phyloP scores from a whole-genome alignment of 192 early-diverging fungal species.

The Powellomyces hirtus region DNA sequence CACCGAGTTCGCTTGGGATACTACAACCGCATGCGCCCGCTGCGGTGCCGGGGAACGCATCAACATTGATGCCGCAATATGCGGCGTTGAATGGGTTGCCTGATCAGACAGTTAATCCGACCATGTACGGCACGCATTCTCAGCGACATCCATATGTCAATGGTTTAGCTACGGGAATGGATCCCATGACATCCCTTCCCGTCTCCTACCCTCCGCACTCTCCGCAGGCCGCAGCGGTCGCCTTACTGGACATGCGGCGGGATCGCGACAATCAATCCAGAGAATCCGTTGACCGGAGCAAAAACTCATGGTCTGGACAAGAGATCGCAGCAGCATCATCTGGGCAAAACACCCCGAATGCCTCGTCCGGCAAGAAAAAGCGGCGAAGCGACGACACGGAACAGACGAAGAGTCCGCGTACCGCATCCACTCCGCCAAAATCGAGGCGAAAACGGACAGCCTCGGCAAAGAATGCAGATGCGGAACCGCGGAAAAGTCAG shows the following conservation, averaged over 20 bases:
- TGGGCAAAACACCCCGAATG: neutral
- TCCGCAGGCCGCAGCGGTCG: constrained; percentile 17
- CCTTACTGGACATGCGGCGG: constrained; percentile 10
- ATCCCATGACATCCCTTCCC: neutral
- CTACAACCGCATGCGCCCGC: no score
- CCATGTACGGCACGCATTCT: neutral
- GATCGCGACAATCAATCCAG: neutral
- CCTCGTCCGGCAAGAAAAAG: neutral
- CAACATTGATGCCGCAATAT: no score
- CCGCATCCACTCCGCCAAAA: neutral
- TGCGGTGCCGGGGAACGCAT: no score
- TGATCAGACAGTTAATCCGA: neutral
- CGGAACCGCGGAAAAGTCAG: constrained; percentile 19
- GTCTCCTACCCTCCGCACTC: constrained; percentile 9
- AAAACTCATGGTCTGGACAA: neutral
- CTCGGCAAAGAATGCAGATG: neutral
- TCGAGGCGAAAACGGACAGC: neutral
- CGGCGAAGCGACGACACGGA: neutral
- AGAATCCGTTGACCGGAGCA: neutral
- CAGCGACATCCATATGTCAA: neutral
- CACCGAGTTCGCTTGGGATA: no score
- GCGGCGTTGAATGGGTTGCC: no score
- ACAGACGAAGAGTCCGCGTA: neutral
- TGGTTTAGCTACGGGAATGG: neutral
- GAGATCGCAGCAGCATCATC: neutral